phyloP scores from a whole-genome alignment of 2,329 filamentous ascomycete species.

The Aspergillus candidus region DNA sequence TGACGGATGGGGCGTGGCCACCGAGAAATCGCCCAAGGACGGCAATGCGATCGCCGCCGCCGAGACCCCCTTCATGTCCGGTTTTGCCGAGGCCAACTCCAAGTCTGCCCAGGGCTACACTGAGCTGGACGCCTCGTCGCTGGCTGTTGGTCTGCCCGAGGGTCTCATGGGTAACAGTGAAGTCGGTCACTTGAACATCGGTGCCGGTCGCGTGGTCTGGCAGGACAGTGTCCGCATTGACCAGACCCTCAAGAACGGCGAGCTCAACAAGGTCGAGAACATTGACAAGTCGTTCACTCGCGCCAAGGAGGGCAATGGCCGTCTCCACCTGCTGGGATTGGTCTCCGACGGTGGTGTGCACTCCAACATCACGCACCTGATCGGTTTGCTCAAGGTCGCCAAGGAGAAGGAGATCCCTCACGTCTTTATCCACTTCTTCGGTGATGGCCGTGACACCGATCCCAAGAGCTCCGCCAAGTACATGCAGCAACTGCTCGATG shows the following conservation, averaged over 20 bases:
- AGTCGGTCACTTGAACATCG: constrained; percentile 97
- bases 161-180: constrained; percentile 99
- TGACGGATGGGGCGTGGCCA: constrained; percentile 93
- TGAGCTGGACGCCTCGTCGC: constrained; percentile 89
- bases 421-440: constrained; percentile 98
- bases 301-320: constrained; percentile 81
- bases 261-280: constrained; percentile 68
- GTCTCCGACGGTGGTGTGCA: constrained; percentile 96
- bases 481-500: constrained; percentile 77
- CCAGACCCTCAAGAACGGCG: constrained; percentile 77
- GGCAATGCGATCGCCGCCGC: constrained; percentile 95
- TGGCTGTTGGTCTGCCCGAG: constrained; percentile 91
- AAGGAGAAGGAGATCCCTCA: constrained; percentile 82
- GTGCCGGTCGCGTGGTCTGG: constrained; percentile 95
- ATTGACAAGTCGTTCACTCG: constrained; percentile 71
- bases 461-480: constrained; percentile 87
- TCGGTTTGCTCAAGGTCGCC: constrained; percentile 79
- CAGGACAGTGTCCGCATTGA: constrained; percentile 97
- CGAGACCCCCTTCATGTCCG: constrained; percentile 91
- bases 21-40: constrained; percentile 70
- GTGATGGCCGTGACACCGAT: constrained; percentile 94
- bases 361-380: constrained; percentile 89
- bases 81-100: constrained; percentile 60
- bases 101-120: constrained; percentile 78
- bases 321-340: constrained; percentile 85